Conservation (phyloP, 2,329 filamentous ascomycete species). For the Neurospora sp. region DNA sequence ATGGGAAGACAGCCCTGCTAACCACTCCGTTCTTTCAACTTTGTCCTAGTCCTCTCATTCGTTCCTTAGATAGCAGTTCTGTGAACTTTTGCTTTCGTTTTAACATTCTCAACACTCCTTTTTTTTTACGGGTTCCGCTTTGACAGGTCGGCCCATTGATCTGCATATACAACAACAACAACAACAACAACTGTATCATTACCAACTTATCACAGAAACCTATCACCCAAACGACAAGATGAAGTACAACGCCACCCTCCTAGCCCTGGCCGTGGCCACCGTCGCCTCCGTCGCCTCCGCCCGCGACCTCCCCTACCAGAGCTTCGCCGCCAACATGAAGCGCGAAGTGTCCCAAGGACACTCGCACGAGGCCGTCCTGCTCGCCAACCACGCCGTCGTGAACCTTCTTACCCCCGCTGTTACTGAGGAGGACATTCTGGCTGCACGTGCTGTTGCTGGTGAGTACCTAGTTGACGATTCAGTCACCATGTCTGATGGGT, state of each 20-base stretch:
- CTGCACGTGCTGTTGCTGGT: conserved; percentile 29
- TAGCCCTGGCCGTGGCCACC: conserved; percentile 19
- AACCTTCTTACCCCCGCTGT: conserved; percentile 45
- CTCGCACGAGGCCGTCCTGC: conserved; percentile 34
- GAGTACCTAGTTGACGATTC: background rate
- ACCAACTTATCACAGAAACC: background rate
- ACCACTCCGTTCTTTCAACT: conserved; percentile 13
- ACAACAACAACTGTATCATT: conserved; percentile 2
- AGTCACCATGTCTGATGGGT: background rate
- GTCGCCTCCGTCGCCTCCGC: conserved; percentile 20
- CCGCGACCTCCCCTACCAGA: conserved; percentile 19
- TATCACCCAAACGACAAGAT: conserved; percentile 16
- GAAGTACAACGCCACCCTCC: conserved; percentile 23
- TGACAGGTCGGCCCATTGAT: conserved; percentile 16
- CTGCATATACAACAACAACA: background rate
- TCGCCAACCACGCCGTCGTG: conserved; percentile 26
- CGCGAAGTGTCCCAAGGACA: conserved; percentile 45
- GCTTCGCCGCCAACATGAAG: conserved; percentile 16
- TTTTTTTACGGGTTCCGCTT: conserved; percentile 10
- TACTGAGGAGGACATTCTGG: conserved; percentile 40
- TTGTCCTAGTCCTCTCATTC: conserved; percentile 15
- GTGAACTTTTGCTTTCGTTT: conserved; percentile 20
- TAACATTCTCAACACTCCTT: conserved; percentile 16
- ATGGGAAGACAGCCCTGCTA: background rate
- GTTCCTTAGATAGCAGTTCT: conserved; percentile 19